phyloP scores from a whole-genome alignment of 345 rosid genomes.

The Salix caprea region DNA sequence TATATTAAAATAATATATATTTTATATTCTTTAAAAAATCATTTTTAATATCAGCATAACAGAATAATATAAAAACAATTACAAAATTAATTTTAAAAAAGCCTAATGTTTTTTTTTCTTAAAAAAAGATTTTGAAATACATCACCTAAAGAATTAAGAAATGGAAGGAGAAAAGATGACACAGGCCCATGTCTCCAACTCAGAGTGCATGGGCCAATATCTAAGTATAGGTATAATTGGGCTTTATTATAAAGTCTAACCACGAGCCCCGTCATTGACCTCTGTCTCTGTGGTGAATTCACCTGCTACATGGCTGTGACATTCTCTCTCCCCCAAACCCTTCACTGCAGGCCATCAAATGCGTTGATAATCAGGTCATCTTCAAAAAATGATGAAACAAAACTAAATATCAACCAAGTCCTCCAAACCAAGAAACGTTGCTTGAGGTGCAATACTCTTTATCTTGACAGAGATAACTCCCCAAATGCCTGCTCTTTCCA shows the following conservation, averaged over 20 bases:
- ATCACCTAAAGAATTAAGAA: too few relatives aligned
- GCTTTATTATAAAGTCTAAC: not conserved
- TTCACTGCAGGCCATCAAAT: not conserved
- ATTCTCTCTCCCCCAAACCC: not conserved
- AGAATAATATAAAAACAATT: too few relatives aligned
- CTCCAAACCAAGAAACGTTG: constrained; percentile 40
- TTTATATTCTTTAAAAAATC: too few relatives aligned
- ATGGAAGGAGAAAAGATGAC: too few relatives aligned
- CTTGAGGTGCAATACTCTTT: constrained; percentile 47
- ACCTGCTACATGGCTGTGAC: constrained; percentile 12
- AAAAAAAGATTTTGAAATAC: too few relatives aligned
- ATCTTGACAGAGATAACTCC: constrained; percentile 42
- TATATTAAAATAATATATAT: too few relatives aligned
- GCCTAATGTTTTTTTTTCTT: too few relatives aligned
- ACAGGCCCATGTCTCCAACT: not conserved
- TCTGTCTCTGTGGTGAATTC: not conserved
- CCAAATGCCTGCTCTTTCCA: constrained; percentile 55
- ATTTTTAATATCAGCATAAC: too few relatives aligned
- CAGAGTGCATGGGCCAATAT: not conserved
- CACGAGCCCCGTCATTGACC: not conserved
- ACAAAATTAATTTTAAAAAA: too few relatives aligned
- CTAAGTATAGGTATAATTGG: not conserved
- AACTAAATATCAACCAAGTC: not conserved
- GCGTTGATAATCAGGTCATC: constrained; percentile 3
- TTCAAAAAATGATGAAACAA: not conserved